Percentiles rank a stretch among this genome's conserved stretches.
These are phyloP conservation scores for Malassezia globosa DNA, from an alignment of 1,284 basidiomycete genomes.

Conservation along the genomic window DNA sequence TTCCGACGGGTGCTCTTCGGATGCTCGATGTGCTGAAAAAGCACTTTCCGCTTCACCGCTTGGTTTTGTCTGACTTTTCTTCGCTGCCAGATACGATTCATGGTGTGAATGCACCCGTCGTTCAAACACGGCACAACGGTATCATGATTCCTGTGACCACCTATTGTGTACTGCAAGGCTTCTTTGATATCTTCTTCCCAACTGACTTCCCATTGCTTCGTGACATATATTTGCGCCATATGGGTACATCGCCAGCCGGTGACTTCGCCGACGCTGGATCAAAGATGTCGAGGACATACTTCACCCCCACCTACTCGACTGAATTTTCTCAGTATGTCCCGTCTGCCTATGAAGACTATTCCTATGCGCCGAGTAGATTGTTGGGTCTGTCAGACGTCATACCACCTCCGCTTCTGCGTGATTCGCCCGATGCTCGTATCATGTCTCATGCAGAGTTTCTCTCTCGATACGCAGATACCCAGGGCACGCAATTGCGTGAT, in stretches of 20 bases:
- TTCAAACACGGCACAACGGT: conserved; percentile 79
- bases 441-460: conserved; percentile 64
- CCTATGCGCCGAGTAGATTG: neutral
- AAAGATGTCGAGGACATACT: neutral
- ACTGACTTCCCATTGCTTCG: conserved; percentile 70
- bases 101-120: conserved; percentile 81
- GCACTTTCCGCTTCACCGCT: conserved; percentile 77
- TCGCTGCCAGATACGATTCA: conserved; percentile 70
- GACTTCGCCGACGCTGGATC: neutral
- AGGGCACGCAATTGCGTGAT: conserved; percentile 58
- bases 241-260: conserved; percentile 20
- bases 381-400: conserved; percentile 8
- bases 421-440: conserved; percentile 6
- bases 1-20: conserved; percentile 81
- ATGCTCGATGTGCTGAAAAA: conserved; percentile 71
- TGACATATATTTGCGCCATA: conserved; percentile 25
- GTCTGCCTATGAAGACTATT: conserved; percentile 8
- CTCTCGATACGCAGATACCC: conserved; percentile 64
- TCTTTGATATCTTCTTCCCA: conserved; percentile 98
- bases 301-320: conserved; percentile 6
- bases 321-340: too few relatives aligned
- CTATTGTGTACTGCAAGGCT: conserved; percentile 83
- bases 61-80: conserved; percentile 85
- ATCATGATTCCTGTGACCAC: conserved; percentile 72
- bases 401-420: conserved; percentile 8